These are phyloP conservation scores for Rutstroemia sp. DNA, from an alignment of 2,329 filamentous ascomycete species.

Conservation along the genomic window DNA sequence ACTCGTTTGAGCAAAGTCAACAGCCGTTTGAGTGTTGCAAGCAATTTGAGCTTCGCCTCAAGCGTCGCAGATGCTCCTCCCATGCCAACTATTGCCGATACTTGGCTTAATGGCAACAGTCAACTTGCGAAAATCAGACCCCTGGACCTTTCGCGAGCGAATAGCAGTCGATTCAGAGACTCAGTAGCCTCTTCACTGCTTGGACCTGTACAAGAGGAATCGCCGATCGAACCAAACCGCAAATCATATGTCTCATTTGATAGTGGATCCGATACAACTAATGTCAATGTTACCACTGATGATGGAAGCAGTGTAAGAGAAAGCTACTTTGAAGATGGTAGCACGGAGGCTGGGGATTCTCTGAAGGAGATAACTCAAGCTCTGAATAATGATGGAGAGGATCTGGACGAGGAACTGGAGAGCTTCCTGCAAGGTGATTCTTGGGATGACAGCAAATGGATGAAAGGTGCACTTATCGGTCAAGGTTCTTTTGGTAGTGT, in stretches of 20 bases:
- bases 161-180: constrained; percentile 61
- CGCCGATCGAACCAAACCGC: constrained; percentile 72
- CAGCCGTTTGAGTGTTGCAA: constrained; percentile 87
- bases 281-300: constrained; percentile 69
- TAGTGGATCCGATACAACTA: constrained; percentile 62
- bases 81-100: constrained; percentile 90
- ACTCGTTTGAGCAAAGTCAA: constrained; percentile 87
- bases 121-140: constrained; percentile 44
- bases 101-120: constrained; percentile 66
- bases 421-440: constrained; percentile 89
- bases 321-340: constrained; percentile 76
- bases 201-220: constrained; percentile 87
- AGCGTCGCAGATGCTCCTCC: constrained; percentile 89
- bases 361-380: constrained; percentile 79
- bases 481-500: constrained; percentile 96
- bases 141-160: constrained; percentile 34
- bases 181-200: constrained; percentile 85
- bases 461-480: constrained; percentile 96
- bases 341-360: constrained; percentile 65
- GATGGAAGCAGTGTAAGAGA: constrained; percentile 63
- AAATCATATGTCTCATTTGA: constrained; percentile 83
- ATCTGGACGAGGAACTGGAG: constrained; percentile 79
- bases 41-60: constrained; percentile 86
- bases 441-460: constrained; percentile 97
- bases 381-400: constrained; percentile 84